Percentiles rank a stretch among this genome's conserved stretches.
phyloP scores from a whole-genome alignment of 306 rosid genomes.

The Elaeagnus macrophylla region DNA sequence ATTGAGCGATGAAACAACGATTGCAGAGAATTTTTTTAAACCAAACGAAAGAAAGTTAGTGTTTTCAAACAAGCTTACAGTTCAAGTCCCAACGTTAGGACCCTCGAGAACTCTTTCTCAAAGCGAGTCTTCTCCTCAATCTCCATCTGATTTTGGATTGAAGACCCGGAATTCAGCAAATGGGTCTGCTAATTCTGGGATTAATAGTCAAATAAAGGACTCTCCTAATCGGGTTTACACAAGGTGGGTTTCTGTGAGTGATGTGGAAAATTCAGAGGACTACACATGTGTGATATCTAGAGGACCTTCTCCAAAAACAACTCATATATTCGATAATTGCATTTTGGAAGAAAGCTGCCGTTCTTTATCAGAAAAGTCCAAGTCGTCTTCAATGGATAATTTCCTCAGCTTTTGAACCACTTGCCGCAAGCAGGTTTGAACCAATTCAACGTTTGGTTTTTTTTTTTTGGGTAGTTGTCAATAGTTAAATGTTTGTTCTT shows the following conservation, averaged over 20 bases:
- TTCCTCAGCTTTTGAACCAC: constrained; percentile 78
- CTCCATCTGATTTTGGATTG: constrained; percentile 24
- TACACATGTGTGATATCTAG: constrained; percentile 74
- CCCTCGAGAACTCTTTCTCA: constrained; percentile 1
- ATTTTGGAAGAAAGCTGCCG: constrained; percentile 35
- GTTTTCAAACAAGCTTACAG: constrained; percentile 53
- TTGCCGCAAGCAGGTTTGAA: constrained; percentile 58
- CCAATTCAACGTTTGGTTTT: background rate
- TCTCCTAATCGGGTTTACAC: constrained; percentile 9
- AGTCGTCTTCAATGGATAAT: constrained; percentile 14
- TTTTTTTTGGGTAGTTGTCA: too few relatives aligned
- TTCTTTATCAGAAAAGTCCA: constrained; percentile 19
- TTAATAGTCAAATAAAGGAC: constrained; percentile 10
- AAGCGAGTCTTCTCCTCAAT: constrained; percentile 15
- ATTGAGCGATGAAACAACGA: constrained; percentile 21
- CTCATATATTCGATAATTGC: constrained; percentile 73
- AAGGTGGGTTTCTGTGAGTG: constrained; percentile 35
- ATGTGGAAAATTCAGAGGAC: constrained; percentile 74
- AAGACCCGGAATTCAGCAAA: constrained; percentile 21
- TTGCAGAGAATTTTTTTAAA: background rate
- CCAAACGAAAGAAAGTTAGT: constrained; percentile 23
- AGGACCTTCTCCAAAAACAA: constrained; percentile 69
- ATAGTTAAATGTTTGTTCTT: too few relatives aligned
- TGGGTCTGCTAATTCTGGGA: constrained; percentile 26
- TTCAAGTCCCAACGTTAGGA: constrained; percentile 44